Evolutionary conservation across 345 rosid species (phyloP).

Genomic region (Eucalyptus camaldulensis): DNA sequence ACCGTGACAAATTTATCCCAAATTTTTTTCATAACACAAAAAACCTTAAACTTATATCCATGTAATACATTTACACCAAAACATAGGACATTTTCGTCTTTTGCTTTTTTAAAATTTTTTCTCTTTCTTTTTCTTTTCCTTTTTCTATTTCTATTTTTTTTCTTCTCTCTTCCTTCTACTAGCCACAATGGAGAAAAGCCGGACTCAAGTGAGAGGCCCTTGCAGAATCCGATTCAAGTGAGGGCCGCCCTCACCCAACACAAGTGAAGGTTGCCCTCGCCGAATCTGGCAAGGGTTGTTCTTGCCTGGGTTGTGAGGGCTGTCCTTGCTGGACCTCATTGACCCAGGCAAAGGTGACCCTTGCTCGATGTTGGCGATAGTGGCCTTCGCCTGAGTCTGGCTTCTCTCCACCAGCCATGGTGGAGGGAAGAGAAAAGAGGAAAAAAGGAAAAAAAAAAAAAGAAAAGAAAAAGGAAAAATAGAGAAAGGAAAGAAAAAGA

Average conservation of each 20-base stretch:
- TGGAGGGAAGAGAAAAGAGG: too few relatives aligned
- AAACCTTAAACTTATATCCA: too few relatives aligned
- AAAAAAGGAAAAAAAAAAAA: too few relatives aligned
- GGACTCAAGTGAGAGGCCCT: accelerated
- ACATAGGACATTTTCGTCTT: accelerated
- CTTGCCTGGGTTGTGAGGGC: accelerated
- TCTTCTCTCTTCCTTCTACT: too few relatives aligned
- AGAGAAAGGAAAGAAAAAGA: too few relatives aligned
- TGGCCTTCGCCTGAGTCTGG: accelerated
- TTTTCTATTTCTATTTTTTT: too few relatives aligned
- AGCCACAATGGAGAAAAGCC: accelerated
- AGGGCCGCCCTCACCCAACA: too few relatives aligned
- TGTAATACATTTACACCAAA: too few relatives aligned
- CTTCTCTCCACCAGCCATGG: accelerated
- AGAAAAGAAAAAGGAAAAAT: too few relatives aligned
- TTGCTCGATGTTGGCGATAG: accelerated
- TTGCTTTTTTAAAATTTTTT: too few relatives aligned
- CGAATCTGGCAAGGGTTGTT: accelerated
- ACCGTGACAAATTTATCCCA: accelerated
- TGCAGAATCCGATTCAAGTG: accelerated
- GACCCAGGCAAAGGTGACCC: accelerated
- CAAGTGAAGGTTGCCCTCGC: too few relatives aligned
- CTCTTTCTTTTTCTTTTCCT: accelerated
- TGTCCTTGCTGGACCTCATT: accelerated
- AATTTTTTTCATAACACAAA: too few relatives aligned